phyloP scores from a whole-genome alignment of 192 early-diverging fungal genomes.

The Mortierella claussenii region DNA sequence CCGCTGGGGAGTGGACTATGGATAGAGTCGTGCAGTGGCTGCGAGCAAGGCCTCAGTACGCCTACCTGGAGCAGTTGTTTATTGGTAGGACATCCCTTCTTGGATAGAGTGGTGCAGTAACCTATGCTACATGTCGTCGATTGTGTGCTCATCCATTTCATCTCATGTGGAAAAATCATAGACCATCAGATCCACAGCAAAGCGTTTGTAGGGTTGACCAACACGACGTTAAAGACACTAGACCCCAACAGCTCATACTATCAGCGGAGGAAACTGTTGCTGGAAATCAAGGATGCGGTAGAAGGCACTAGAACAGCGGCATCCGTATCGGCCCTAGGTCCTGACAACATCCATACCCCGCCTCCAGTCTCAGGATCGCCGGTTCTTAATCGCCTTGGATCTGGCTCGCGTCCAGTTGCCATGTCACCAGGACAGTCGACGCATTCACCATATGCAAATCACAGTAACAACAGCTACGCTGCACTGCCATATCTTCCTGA shows the following conservation, averaged over 20 bases:
- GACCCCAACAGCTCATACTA: constrained; percentile 44
- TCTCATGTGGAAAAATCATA: not conserved
- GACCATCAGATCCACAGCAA: constrained; percentile 43
- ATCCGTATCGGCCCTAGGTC: constrained; percentile 28
- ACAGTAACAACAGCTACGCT: constrained; percentile 24
- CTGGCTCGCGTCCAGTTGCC: constrained; percentile 32
- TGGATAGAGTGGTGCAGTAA: no score
- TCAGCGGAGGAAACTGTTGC: constrained; percentile 36
- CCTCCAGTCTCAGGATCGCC: constrained; percentile 30
- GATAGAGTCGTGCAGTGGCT: constrained; percentile 48
- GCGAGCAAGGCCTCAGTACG: constrained; percentile 12
- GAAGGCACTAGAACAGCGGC: constrained; percentile 38
- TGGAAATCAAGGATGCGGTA: constrained; percentile 48
- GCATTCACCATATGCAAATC: constrained; percentile 15
- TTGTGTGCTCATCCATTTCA: not conserved
- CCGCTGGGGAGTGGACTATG: constrained; percentile 48
- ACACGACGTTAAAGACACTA: constrained; percentile 23
- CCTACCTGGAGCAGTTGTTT: constrained; percentile 45
- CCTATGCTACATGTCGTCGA: not conserved
- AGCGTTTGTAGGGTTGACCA: constrained; percentile 33
- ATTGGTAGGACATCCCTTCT: constrained; percentile 15
- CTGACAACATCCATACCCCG: constrained; percentile 27
- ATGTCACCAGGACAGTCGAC: constrained; percentile 18
- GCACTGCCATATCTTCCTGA: constrained; percentile 9
- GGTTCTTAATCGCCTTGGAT: constrained; percentile 37